phyloP scores from a whole-genome alignment of 192 early-diverging fungal genomes.

The Gigaspora rosea region DNA sequence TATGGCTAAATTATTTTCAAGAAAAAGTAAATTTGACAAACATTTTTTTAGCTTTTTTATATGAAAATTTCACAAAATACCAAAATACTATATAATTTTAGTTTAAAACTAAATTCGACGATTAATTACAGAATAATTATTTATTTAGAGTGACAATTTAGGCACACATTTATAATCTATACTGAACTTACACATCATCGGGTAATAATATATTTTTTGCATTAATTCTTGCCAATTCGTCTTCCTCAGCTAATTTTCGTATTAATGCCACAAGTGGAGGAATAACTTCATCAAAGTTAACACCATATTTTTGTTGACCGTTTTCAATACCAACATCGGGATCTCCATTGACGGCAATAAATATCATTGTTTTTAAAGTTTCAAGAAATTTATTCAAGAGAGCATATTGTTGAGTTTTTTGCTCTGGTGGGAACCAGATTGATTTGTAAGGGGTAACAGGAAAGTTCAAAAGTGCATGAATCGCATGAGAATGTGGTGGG shows the following conservation, averaged over 20 bases:
- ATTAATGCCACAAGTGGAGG: conserved; percentile 70
- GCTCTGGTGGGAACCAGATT: conserved; percentile 36
- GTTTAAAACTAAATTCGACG: too few species aligned
- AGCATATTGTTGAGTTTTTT: conserved; percentile 33
- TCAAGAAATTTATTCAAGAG: conserved; percentile 38
- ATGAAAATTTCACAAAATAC: too few species aligned
- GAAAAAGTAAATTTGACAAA: too few species aligned
- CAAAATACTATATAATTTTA: too few species aligned
- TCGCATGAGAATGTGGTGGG: conserved; percentile 74
- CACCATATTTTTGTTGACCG: conserved; percentile 35
- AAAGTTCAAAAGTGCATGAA: conserved; percentile 72
- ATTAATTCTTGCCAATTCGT: conserved; percentile 42
- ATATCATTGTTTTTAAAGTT: conserved; percentile 38
- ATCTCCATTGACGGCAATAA: conserved; percentile 41
- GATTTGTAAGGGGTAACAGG: conserved; percentile 41
- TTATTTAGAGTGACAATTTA: too few species aligned
- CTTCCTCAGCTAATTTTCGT: conserved; percentile 57
- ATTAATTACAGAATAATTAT: too few species aligned
- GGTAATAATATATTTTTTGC: conserved; percentile 59
- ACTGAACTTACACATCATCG: conserved; percentile 61
- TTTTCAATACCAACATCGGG: conserved; percentile 44
- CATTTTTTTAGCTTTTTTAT: too few species aligned
- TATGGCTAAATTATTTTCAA: too few species aligned
- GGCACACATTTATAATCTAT: neutral
- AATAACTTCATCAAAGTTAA: conserved; percentile 63